Conservation (phyloP, 2,329 filamentous ascomycete genomes). For the Myriosclerotinia scirpicola region DNA sequence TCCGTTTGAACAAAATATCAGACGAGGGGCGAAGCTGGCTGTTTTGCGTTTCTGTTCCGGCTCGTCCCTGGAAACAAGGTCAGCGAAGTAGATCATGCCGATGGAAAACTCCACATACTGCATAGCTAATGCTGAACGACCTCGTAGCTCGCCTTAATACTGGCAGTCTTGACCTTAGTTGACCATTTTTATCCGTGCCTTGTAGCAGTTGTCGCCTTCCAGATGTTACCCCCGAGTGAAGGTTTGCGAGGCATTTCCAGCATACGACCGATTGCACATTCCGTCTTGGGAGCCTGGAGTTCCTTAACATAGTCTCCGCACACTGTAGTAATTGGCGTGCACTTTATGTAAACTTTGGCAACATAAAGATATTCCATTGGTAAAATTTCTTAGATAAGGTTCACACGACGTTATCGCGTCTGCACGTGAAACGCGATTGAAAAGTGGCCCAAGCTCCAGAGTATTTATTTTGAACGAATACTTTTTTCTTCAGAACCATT, state of each 20-base stretch:
- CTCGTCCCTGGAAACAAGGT: background rate
- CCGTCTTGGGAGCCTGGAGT: constrained; percentile 24
- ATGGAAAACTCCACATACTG: background rate
- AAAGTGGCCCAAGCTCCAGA: background rate
- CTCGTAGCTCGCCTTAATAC: background rate
- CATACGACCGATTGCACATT: constrained; percentile 32
- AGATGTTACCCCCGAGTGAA: constrained; percentile 11
- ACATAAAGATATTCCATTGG: background rate
- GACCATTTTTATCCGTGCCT: background rate
- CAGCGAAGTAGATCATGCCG: background rate
- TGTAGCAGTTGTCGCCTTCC: background rate
- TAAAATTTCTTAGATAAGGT: constrained; percentile 19
- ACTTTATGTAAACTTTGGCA: constrained; percentile 8
- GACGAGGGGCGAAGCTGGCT: background rate
- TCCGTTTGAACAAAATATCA: background rate
- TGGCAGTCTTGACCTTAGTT: constrained; percentile 5
- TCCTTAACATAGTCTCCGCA: constrained; percentile 33
- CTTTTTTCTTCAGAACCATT: background rate
- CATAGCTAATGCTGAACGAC: constrained; percentile 5
- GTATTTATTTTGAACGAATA: background rate
- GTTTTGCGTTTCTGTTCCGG: background rate
- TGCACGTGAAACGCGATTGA: background rate
- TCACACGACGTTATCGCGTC: constrained; percentile 8
- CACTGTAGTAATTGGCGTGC: background rate
- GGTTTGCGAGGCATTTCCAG: constrained; percentile 34